Conservation (phyloP, 2,329 filamentous ascomycete species). For the Apiospora phragmitis region DNA sequence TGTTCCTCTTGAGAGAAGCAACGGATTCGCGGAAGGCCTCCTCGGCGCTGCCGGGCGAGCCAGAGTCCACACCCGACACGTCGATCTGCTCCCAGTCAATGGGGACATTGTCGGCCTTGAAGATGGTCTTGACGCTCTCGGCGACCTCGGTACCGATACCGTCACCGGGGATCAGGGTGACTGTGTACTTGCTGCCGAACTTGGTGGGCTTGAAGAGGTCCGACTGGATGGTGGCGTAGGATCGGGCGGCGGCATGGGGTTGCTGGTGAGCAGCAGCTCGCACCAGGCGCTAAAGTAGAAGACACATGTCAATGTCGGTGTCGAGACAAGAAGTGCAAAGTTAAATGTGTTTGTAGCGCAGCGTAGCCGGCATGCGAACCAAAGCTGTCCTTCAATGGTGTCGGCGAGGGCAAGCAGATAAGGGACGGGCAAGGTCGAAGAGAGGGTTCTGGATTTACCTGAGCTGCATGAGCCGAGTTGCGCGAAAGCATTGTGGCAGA, state of each 20-base stretch:
- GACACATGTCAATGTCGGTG: background rate
- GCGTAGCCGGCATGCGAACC: background rate
- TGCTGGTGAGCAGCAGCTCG: slow-evolving; percentile 47
- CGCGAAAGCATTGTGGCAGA: slow-evolving; percentile 56
- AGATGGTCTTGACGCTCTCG: slow-evolving; percentile 97
- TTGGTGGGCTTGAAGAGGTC: slow-evolving; percentile 99
- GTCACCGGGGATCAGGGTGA: slow-evolving; percentile 97
- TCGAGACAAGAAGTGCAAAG: slow-evolving; percentile 7
- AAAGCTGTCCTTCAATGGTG: background rate
- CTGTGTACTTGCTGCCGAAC: slow-evolving; percentile 99
- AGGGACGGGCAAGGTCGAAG: too few species aligned
- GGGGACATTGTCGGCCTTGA: slow-evolving; percentile 99
- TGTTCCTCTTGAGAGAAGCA: slow-evolving; percentile 94
- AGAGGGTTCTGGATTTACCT: slow-evolving; percentile 45
- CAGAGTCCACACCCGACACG: slow-evolving; percentile 85
- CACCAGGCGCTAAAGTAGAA: slow-evolving; percentile 29
- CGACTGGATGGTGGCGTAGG: slow-evolving; percentile 80
- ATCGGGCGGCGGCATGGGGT: slow-evolving; percentile 46
- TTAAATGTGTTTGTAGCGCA: background rate
- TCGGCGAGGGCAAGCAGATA: too few species aligned
- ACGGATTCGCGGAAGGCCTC: slow-evolving; percentile 95
- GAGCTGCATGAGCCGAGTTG: slow-evolving; percentile 55
- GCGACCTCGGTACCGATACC: slow-evolving; percentile 98
- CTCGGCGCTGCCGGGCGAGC: slow-evolving; percentile 79
- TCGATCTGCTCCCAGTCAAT: slow-evolving; percentile 99